phyloP scores from a whole-genome alignment of 2,329 filamentous ascomycete species.

The Didymella sp. region DNA sequence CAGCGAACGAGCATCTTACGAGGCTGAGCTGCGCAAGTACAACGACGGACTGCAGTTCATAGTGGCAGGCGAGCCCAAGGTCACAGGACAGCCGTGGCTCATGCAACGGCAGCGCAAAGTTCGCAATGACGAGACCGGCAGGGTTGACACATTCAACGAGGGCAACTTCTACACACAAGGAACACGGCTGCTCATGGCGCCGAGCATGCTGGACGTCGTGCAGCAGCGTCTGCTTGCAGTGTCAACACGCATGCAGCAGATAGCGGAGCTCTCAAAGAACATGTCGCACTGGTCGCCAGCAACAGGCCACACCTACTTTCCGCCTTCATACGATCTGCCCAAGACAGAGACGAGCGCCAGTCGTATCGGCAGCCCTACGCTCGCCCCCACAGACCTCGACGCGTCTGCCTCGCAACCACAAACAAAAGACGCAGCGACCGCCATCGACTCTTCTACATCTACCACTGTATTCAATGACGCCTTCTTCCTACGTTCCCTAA shows the following conservation, averaged over 20 bases:
- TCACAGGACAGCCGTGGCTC: conserved; percentile 63
- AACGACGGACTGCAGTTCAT: conserved; percentile 64
- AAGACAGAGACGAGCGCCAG: conserved; percentile 38
- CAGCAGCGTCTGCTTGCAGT: conserved; percentile 63
- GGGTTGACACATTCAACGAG: conserved; percentile 60
- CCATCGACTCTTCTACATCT: conserved; percentile 22
- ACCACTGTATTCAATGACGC: conserved; percentile 43
- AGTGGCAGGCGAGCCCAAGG: conserved; percentile 64
- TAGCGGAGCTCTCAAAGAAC: conserved; percentile 61
- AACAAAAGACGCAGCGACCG: conserved; percentile 23
- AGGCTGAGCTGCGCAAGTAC: conserved; percentile 61
- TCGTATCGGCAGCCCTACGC: conserved; percentile 41
- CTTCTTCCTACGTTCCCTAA: conserved; percentile 55
- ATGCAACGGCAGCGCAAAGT: conserved; percentile 62
- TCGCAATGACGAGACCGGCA: conserved; percentile 49
- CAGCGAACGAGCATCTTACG: conserved; percentile 63
- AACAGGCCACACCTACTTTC: conserved; percentile 66
- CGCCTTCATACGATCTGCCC: conserved; percentile 54
- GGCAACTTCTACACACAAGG: conserved; percentile 68
- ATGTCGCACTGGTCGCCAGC: conserved; percentile 66
- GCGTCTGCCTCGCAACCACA: conserved; percentile 31
- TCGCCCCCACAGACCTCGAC: conserved; percentile 37
- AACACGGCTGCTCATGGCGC: conserved; percentile 67
- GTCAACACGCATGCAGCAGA: conserved; percentile 62
- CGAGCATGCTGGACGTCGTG: conserved; percentile 65